Conservation (phyloP, 768 basidiomycete species). For the Rhizopogon vesiculosus region DNA sequence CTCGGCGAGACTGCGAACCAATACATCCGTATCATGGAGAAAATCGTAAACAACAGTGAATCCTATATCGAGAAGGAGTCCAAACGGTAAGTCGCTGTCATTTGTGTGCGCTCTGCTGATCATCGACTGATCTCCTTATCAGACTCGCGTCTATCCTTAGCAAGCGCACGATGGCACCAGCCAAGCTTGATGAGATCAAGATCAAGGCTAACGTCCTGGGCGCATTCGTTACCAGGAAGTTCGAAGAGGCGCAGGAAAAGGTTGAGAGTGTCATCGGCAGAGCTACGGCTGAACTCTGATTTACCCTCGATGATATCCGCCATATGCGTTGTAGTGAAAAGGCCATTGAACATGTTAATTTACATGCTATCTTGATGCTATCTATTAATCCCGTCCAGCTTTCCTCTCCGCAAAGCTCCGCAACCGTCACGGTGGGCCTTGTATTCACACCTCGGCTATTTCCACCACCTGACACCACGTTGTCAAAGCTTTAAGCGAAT, state of each 20-base stretch:
- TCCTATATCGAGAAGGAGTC: conserved; percentile 84
- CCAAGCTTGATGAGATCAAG: conserved; percentile 91
- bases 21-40: conserved; percentile 90
- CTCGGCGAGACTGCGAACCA: conserved; percentile 58
- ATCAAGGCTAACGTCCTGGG: conserved; percentile 84
- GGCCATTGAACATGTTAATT: conserved; percentile 13
- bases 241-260: conserved; percentile 26
- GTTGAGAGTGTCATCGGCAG: conserved; percentile 27
- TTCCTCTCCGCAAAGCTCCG: not conserved
- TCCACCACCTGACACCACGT: not conserved
- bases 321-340: conserved; percentile 5
- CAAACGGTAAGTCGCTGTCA: conserved; percentile 53
- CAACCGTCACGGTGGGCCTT: not conserved
- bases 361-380: conserved; percentile 1
- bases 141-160: conserved; percentile 74
- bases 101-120: not conserved
- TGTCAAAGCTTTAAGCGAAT: no score
- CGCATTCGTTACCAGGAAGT: conserved; percentile 45
- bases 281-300: conserved; percentile 41
- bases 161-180: conserved; percentile 70
- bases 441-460: not conserved
- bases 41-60: conserved; percentile 65
- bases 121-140: conserved; percentile 7
- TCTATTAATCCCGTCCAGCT: conserved; percentile 10
- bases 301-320: not conserved